Evolutionary conservation across 2,329 filamentous ascomycete genomes (phyloP).

Genomic region (Thelonectria blattea): DNA sequence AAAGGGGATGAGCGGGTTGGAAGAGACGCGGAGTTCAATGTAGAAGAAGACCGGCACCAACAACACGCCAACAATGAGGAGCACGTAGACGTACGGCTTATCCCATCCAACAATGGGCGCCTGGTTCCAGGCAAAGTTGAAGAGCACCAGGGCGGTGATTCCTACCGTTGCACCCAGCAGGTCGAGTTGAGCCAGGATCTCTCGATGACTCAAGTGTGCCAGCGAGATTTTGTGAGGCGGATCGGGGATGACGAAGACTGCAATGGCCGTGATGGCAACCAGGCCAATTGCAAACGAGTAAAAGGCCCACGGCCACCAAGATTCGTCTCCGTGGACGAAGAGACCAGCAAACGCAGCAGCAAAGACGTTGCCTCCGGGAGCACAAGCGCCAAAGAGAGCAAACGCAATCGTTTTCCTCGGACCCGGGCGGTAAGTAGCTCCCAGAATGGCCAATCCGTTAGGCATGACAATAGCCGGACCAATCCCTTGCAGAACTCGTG

Average conservation of each 20-base stretch:
- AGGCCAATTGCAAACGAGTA: constrained; percentile 50
- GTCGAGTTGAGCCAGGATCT: constrained; percentile 45
- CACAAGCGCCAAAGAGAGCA: constrained; percentile 53
- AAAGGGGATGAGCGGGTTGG: constrained; percentile 64
- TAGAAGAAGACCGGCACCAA: constrained; percentile 62
- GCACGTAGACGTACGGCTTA: constrained; percentile 59
- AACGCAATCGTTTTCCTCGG: constrained; percentile 67
- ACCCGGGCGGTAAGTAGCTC: constrained; percentile 61
- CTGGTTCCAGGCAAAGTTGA: constrained; percentile 74
- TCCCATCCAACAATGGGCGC: constrained; percentile 65
- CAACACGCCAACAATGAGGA: constrained; percentile 62
- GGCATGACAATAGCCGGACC: constrained; percentile 69
- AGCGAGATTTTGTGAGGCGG: constrained; percentile 30
- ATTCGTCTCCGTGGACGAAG: constrained; percentile 43
- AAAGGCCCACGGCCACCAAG: constrained; percentile 57
- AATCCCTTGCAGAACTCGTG: constrained; percentile 63
- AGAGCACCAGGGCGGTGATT: constrained; percentile 61
- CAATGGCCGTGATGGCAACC: constrained; percentile 40
- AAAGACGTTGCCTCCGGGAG: constrained; percentile 53
- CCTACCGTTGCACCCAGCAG: constrained; percentile 51
- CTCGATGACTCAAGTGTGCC: constrained; percentile 9
- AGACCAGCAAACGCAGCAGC: constrained; percentile 50
- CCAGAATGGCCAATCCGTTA: constrained; percentile 68
- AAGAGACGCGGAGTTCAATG: constrained; percentile 56
- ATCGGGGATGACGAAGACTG: constrained; percentile 45